Conservation (phyloP, 2,329 filamentous ascomycete genomes). For the Aspergillus bombycis region DNA sequence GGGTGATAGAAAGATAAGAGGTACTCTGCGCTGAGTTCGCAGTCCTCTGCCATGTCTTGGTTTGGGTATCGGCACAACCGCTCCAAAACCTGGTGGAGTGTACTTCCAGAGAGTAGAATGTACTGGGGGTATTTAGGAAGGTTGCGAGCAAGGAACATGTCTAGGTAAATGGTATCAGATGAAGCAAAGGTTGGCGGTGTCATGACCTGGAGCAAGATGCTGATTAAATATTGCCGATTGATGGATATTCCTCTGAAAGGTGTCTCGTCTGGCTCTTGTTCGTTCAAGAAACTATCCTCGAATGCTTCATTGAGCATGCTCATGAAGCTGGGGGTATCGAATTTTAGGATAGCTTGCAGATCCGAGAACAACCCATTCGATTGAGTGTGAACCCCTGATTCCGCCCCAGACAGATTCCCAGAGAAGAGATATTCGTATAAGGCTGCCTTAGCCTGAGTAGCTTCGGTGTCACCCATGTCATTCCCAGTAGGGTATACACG, state of each 20-base stretch:
- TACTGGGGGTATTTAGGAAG: conserved; percentile 97
- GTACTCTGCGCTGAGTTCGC: conserved; percentile 96
- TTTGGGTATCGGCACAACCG: conserved; percentile 85
- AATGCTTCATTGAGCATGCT: conserved; percentile 97
- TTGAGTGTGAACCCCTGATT: conserved; percentile 35
- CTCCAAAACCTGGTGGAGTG: conserved; percentile 76
- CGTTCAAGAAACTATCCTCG: conserved; percentile 91
- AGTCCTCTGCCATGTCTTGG: conserved; percentile 82
- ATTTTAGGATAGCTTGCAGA: conserved; percentile 79
- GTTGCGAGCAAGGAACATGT: conserved; percentile 98
- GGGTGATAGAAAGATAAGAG: conserved; percentile 91
- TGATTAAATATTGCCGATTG: conserved; percentile 89
- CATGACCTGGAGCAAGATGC: conserved; percentile 91
- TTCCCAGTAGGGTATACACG: conserved; percentile 89
- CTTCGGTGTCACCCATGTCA: conserved; percentile 70
- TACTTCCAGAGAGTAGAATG: conserved; percentile 83
- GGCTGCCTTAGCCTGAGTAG: conserved; percentile 77
- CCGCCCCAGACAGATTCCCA: conserved; percentile 56
- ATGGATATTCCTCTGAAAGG: conserved; percentile 62
- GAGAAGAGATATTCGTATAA: conserved; percentile 95
- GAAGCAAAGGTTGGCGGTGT: conserved; percentile 68
- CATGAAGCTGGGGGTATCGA: conserved; percentile 88
- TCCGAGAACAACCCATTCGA: conserved; percentile 82
- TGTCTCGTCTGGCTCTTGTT: conserved; percentile 67
- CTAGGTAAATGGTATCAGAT: conserved; percentile 87